Evolutionary conservation across 306 rosid species (phyloP).

Genomic region (Quercus variabilis): DNA sequence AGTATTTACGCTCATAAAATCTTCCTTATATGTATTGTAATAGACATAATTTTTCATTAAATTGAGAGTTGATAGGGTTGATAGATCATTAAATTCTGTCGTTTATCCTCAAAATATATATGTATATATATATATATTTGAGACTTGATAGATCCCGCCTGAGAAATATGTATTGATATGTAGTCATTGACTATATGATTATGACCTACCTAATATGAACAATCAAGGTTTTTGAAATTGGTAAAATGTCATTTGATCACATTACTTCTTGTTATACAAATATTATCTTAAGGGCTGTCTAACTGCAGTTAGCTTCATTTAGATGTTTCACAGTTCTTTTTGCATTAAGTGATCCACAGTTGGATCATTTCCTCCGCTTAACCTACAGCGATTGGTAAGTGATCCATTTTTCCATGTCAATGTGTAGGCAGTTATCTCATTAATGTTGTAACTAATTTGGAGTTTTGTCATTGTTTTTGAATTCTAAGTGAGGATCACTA

Average conservation of each 20-base stretch:
- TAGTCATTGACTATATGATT: neutral
- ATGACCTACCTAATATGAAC: neutral
- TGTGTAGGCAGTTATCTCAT: neutral
- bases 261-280: neutral
- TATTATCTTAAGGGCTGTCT: neutral
- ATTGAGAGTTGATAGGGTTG: no score
- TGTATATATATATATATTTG: no score
- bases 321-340: neutral
- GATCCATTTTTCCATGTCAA: neutral
- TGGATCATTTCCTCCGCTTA: neutral
- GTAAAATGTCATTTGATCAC: neutral
- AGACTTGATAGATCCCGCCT: no score
- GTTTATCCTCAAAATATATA: no score
- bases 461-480: neutral
- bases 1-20: neutral
- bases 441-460: neutral
- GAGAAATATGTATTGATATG: no score
- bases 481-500: neutral
- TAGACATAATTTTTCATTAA: neutral
- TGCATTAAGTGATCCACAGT: neutral
- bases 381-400: neutral
- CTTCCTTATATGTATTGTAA: neutral
- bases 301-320: neutral
- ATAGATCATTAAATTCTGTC: neutral
- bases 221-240: neutral